Percentiles rank a stretch among this genome's conserved stretches.
phyloP scores from a whole-genome alignment of 768 basidiomycete species.

The Mycena indigotica region DNA sequence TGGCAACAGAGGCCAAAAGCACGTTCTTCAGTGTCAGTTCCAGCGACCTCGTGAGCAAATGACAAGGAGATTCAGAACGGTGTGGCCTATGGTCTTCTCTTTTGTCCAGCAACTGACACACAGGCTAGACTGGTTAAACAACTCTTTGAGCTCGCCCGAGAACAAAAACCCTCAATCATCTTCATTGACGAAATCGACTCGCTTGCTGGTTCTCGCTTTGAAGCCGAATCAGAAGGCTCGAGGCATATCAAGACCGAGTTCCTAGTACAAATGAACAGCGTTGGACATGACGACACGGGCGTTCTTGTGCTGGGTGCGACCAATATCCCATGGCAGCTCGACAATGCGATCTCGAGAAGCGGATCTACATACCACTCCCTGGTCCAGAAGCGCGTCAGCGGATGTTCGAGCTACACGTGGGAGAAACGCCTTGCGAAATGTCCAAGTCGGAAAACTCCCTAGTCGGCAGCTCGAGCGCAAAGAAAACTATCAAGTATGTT shows the following conservation, averaged over 20 bases:
- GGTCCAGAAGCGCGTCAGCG: too few species aligned
- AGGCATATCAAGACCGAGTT: conserved; percentile 97
- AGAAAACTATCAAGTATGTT: too few species aligned
- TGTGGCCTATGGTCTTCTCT: conserved; percentile 39
- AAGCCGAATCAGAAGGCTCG: conserved; percentile 97
- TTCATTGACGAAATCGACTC: conserved; percentile 99
- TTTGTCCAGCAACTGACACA: background rate
- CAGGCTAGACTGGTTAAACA: conserved; percentile 83
- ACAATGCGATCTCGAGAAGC: conserved; percentile 97
- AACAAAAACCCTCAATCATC: conserved; percentile 96
- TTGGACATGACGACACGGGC: too few species aligned
- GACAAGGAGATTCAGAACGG: conserved; percentile 99
- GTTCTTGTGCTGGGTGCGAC: too few species aligned
- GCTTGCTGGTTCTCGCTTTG: conserved; percentile 89
- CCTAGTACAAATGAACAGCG: too few species aligned
- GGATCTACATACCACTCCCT: too few species aligned
- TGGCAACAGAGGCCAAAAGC: conserved; percentile 99
- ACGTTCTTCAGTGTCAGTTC: conserved; percentile 98
- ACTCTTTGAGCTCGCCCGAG: conserved; percentile 93
- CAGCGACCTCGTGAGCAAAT: conserved; percentile 95
- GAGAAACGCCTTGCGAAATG: too few species aligned
- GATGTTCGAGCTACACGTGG: too few species aligned
- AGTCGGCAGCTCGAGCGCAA: too few species aligned
- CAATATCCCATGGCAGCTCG: too few species aligned
- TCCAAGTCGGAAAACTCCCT: too few species aligned